These are phyloP conservation scores for Sextonia rubra DNA, from an alignment of 164 flowering plant species.

Conservation along the genomic window DNA sequence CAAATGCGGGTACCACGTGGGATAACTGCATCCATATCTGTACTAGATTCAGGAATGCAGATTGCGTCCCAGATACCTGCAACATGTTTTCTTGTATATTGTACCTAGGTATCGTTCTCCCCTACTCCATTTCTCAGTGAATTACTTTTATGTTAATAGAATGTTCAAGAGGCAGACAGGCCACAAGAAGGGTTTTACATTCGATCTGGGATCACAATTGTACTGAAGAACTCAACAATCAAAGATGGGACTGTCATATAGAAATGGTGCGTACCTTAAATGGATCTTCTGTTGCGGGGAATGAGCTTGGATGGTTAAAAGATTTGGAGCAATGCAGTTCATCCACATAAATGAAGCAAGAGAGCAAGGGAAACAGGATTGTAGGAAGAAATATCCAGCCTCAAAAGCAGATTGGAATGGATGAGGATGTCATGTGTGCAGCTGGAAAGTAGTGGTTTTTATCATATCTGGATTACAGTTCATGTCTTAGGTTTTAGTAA, in stretches of 20 bases:
- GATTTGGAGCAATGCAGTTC: not conserved
- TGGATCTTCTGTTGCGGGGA: not conserved
- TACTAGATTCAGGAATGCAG: not conserved
- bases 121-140: no score
- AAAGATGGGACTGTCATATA: conserved; percentile 61
- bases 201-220: conserved; percentile 77
- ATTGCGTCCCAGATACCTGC: not conserved
- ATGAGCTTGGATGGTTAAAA: not conserved
- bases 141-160: conserved; percentile 30
- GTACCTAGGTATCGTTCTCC: no score
- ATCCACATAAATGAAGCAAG: not conserved
- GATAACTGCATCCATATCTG: not conserved
- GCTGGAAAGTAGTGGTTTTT: not conserved
- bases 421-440: not conserved
- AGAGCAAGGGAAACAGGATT: not conserved
- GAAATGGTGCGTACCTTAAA: not conserved
- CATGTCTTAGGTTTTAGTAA: not conserved
- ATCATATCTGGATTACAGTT: not conserved
- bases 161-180: conserved; percentile 82
- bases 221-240: conserved; percentile 79
- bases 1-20: not conserved
- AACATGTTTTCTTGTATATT: not conserved
- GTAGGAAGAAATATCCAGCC: not conserved
- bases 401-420: not conserved
- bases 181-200: conserved; percentile 77